phyloP scores from a whole-genome alignment of 129 eudicot species.

The Artemisia tridentata region DNA sequence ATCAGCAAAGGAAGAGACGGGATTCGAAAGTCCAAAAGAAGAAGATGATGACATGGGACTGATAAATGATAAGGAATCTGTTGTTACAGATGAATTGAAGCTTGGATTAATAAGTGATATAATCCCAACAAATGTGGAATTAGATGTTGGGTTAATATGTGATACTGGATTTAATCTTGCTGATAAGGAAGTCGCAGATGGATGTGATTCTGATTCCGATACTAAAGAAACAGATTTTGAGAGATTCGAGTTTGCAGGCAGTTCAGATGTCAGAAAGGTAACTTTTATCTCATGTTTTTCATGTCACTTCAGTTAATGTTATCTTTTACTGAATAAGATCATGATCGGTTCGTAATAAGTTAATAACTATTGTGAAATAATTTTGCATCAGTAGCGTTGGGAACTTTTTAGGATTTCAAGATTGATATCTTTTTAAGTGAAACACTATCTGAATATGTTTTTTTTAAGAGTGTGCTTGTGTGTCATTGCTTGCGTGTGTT shows the following conservation, averaged over 20 bases:
- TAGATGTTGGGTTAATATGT: too few species aligned
- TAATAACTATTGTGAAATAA: neutral
- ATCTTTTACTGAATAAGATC: neutral
- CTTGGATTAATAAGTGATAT: too few species aligned
- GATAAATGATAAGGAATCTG: neutral
- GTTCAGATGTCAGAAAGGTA: slow-evolving; percentile 20
- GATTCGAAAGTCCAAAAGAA: neutral
- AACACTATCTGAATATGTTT: neutral
- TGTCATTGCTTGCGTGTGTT: neutral
- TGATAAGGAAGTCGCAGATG: too few species aligned
- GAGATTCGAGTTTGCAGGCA: too few species aligned
- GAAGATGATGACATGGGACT: neutral
- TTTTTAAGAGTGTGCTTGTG: neutral
- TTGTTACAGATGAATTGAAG: too few species aligned
- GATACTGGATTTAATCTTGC: too few species aligned
- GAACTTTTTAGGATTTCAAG: neutral
- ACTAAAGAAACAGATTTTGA: too few species aligned
- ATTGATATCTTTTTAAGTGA: neutral
- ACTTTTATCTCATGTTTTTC: slow-evolving; percentile 4
- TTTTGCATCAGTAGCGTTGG: neutral
- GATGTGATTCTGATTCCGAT: too few species aligned
- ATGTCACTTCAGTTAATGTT: neutral
- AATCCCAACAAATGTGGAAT: too few species aligned
- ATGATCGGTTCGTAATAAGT: slow-evolving; percentile 1
- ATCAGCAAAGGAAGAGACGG: neutral